Base-by-base conservation (phyloP, 192 early-diverging fungal genomes). In the Podochytrium sp. region DNA sequence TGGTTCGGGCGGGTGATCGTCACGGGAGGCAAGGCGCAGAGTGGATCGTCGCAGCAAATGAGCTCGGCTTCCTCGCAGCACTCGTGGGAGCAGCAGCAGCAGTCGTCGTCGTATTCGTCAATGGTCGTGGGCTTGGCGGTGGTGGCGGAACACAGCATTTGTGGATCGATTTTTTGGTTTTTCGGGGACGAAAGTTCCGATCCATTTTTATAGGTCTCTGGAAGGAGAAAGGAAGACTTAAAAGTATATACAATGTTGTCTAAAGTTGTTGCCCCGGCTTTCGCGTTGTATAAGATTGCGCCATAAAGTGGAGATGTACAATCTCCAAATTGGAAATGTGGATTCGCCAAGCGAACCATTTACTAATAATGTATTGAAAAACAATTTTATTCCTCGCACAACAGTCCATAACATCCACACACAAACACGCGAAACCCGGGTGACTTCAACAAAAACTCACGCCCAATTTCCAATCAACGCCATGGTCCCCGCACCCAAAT, bases 401-500 rank as follows among this genome's bases (percentile, higher is more conserved):
- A 10, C 12, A 47, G 12, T 47, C n/a, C n/a, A n/a, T n/a, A n/a
- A 47, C 43, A 47, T 47, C 43, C 43, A 47, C 43, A 47, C 43
- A 47, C 7, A 47, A 12, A 20, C 43, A 12, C 20, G 10, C 43
- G 20, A 47, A 47, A 47, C 43, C 43, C 43, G 43, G 10, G 43
- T 20, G n/a, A n/a, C n/a, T n/a, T n/a, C n/a, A n/a, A n/a, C n/a
- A n/a, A n/a, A n/a, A n/a, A n/a, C 30, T 80, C 81, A 92, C 1
- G 88, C 89, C 85, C 87, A 92, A 60, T 80, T 87, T 42, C 91
- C 93, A 68, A 95, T 80, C 32, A 94, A 18, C 25, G 89, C 80
- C 93, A 94, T 94, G 3, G 87, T 75, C 2, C 82, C 87, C 30
- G 90, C 91, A 10, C 94, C 94, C 16, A 83, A 3, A 68, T 92